Percentiles rank a stretch among this genome's conserved stretches.
Evolutionary conservation across 768 basidiomycete species (phyloP).

Genomic region (Rhodotorula kratochvilovae): DNA sequence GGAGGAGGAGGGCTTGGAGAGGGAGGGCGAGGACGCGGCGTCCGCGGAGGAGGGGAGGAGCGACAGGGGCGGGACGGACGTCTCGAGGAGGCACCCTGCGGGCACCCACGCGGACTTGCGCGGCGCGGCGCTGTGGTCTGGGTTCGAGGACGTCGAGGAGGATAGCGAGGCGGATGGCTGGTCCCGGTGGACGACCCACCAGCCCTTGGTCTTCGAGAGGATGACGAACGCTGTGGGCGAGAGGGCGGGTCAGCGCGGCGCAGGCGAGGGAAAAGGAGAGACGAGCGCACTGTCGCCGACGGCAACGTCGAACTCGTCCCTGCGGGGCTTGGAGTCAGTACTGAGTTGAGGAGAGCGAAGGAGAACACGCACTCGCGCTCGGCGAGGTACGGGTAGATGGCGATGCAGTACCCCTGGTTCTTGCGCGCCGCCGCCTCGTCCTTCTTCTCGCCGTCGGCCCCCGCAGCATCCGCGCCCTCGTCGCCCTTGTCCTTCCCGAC

Average conservation of each 20-base stretch:
- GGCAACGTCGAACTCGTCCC: constrained; percentile 94
- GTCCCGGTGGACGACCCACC: constrained; percentile 99
- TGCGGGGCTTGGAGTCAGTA: not conserved
- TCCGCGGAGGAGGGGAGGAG: constrained; percentile 57
- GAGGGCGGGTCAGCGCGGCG: not conserved
- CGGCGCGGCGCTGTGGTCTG: constrained; percentile 55
- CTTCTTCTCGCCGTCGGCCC: constrained; percentile 12
- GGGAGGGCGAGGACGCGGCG: not conserved
- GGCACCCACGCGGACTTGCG: constrained; percentile 94
- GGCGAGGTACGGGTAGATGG: constrained; percentile 97
- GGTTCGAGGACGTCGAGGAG: constrained; percentile 70
- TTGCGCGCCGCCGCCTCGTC: constrained; percentile 4
- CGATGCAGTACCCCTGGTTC: constrained; percentile 70
- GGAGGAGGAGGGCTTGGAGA: constrained; percentile 51
- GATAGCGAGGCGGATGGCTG: constrained; percentile 58
- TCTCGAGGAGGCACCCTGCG: constrained; percentile 91
- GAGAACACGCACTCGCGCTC: constrained; percentile 62
- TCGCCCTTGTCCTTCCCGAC: constrained; percentile 38
- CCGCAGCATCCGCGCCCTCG: constrained; percentile 24
- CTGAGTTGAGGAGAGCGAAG: not conserved
- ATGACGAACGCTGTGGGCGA: constrained; percentile 41
- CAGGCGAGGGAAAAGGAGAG: constrained; percentile 3
- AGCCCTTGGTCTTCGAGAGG: constrained; percentile 66
- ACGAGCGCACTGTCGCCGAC: constrained; percentile 62
- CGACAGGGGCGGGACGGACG: constrained; percentile 79